A percentile compares a stretch with the other conserved stretches of the same genome.
Conservation (phyloP, 2,329 filamentous ascomycete genomes). For the Huntiella omanensis region DNA sequence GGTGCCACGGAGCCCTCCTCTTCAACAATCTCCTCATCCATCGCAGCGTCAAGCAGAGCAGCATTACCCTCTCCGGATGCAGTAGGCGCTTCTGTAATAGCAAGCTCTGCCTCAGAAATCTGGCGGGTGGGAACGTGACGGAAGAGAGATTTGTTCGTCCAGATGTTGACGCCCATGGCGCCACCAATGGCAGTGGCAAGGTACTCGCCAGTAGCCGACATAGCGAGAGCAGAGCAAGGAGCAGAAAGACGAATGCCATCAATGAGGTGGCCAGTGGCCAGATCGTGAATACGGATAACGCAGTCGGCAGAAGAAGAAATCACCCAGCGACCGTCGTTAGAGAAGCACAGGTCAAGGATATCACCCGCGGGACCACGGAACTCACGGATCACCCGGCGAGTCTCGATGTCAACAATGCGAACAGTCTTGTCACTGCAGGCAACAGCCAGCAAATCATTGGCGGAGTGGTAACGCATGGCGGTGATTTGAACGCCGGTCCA, state of each 20-base stretch:
- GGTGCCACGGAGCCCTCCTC: conserved; percentile 23
- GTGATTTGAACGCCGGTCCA: conserved; percentile 51
- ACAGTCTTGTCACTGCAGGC: conserved; percentile 79
- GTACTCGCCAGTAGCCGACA: conserved; percentile 81
- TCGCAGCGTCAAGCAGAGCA: conserved; percentile 33
- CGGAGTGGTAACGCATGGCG: conserved; percentile 59
- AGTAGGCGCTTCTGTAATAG: conserved; percentile 47
- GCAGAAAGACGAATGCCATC: conserved; percentile 69
- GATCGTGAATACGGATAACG: conserved; percentile 75
- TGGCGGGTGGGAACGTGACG: conserved; percentile 72
- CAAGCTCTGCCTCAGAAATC: conserved; percentile 59
- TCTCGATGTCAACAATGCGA: conserved; percentile 76
- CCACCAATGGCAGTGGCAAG: conserved; percentile 76
- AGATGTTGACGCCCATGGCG: conserved; percentile 75
- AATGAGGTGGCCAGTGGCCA: conserved; percentile 87
- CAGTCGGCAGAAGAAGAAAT: conserved; percentile 70
- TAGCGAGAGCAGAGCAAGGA: conserved; percentile 67
- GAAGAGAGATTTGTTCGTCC: conserved; percentile 88
- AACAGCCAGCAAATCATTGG: conserved; percentile 72
- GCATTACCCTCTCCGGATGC: conserved; percentile 67
- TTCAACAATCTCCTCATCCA: conserved; percentile 25
- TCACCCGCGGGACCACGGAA: conserved; percentile 62
- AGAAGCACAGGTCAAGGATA: conserved; percentile 75
- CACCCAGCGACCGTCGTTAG: conserved; percentile 84
- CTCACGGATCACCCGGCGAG: conserved; percentile 77